Conservation (phyloP, 768 basidiomycete species). For the Leccinum arenicola region DNA sequence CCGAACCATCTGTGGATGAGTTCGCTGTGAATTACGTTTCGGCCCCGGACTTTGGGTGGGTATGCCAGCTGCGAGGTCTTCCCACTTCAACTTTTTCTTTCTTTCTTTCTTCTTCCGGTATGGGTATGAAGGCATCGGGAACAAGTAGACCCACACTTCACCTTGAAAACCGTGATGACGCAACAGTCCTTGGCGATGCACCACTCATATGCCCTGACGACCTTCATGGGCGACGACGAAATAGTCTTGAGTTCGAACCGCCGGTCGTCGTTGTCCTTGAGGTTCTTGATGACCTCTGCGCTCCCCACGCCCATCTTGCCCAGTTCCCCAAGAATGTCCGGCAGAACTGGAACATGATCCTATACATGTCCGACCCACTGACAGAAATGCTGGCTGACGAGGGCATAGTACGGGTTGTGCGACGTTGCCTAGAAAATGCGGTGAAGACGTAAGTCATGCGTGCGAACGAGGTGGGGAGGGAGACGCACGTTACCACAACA, state of each 20-base stretch:
- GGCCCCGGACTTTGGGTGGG: too few species aligned
- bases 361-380: constrained; percentile 73
- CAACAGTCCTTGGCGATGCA: constrained; percentile 76
- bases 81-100: too few species aligned
- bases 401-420: constrained; percentile 75
- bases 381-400: constrained; percentile 84
- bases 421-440: constrained; percentile 53
- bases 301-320: constrained; percentile 84
- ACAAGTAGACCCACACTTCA: too few species aligned
- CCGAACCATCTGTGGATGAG: too few species aligned
- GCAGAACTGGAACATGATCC: constrained; percentile 90
- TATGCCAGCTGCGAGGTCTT: too few species aligned
- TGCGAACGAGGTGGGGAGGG: too few species aligned
- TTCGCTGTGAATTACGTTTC: too few species aligned
- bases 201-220: constrained; percentile 89
- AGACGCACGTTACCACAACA: constrained; percentile 79
- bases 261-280: constrained; percentile 39
- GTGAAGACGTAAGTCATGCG: not conserved
- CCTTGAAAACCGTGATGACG: too few species aligned
- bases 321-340: constrained; percentile 91
- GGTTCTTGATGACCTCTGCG: constrained; percentile 66
- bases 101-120: too few species aligned
- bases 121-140: too few species aligned
- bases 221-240: constrained; percentile 50
- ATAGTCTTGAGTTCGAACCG: constrained; percentile 49